Base-by-base conservation (phyloP, 805 yeast genomes). In the Saturnispora silvae region DNA sequence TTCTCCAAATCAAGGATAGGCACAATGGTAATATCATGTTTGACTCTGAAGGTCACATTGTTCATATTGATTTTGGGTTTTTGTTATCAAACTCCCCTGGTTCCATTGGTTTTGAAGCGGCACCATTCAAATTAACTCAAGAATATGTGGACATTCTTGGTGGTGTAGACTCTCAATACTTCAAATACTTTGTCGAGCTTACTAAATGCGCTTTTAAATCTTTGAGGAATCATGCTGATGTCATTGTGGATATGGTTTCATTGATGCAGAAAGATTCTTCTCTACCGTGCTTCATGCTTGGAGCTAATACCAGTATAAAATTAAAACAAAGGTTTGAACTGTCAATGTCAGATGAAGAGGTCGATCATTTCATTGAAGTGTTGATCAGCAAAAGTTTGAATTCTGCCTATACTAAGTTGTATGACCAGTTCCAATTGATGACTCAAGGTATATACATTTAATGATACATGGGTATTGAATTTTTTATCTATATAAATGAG, bases 11-110 rank as follows among this genome's bases (percentile, higher is more conserved):
- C 42, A 92, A 92, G 56, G 98, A 92, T 58, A 73, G 98, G 47
- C 98, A 89, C 54, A 89, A 89, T 54, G 98, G 98, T 52, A 92
- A 92, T 56, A 87, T 92, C 41, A 89, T 92, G 98, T 65, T 89
- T 28, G 98, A 92, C 53, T 77, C 80, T 41, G 95, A 89, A 42
- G 98, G 98, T 0, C 98, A 92, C 53, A 81, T 92, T 10, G 77
- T 89, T 32, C 94, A 84, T 57, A 92, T 92, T 48, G 98, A 92
- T 60, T 92, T 92, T 63, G 98, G 98, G 0, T 89, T 85, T 56
- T 60, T 89, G 54, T 65, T 89, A 3, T 84, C 96, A 0, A 89
- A 92, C 53, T 80, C 96, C 0, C 99, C 99, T 0, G 98, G 98
- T 3, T 81, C 95, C 34, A 86, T 92, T 39, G 96, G 96, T 0